phyloP scores from a whole-genome alignment of 2,329 filamentous ascomycete species.

The Colletotrichum chrysophilum region DNA sequence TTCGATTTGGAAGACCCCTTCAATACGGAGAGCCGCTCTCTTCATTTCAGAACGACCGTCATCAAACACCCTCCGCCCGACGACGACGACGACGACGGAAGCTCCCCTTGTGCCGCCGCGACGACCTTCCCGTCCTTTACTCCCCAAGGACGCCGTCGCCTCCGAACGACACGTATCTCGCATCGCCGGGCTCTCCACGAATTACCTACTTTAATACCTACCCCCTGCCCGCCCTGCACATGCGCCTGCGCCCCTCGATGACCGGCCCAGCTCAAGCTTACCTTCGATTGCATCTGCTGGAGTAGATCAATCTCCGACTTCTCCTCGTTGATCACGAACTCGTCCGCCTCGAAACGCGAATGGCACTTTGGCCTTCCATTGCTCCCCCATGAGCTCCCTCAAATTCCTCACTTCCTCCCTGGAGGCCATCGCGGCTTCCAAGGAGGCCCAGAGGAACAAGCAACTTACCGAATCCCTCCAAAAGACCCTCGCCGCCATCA shows the following conservation, averaged over 20 bases:
- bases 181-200: neutral
- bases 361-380: slow-evolving; percentile 45
- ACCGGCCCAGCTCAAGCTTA: slow-evolving; percentile 13
- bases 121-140: neutral
- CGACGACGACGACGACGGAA: neutral
- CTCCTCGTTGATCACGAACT: neutral
- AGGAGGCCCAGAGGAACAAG: slow-evolving; percentile 88
- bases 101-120: neutral
- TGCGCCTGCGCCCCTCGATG: slow-evolving; percentile 20
- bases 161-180: neutral
- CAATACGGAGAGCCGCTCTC: neutral
- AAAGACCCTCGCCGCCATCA: slow-evolving; percentile 84
- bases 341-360: slow-evolving; percentile 34
- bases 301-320: neutral
- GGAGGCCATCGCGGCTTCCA: slow-evolving; percentile 89
- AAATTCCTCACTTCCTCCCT: slow-evolving; percentile 95
- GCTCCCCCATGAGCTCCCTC: slow-evolving; percentile 84
- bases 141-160: neutral
- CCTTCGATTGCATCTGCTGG: neutral
- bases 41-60: slow-evolving; percentile 18
- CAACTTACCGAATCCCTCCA: slow-evolving; percentile 82
- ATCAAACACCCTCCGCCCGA: neutral
- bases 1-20: neutral
- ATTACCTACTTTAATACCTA: neutral
- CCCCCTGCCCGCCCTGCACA: slow-evolving; percentile 11